Conservation (phyloP, 495 filamentous ascomycete species). For the Hypomontagnella submonticulosa region DNA sequence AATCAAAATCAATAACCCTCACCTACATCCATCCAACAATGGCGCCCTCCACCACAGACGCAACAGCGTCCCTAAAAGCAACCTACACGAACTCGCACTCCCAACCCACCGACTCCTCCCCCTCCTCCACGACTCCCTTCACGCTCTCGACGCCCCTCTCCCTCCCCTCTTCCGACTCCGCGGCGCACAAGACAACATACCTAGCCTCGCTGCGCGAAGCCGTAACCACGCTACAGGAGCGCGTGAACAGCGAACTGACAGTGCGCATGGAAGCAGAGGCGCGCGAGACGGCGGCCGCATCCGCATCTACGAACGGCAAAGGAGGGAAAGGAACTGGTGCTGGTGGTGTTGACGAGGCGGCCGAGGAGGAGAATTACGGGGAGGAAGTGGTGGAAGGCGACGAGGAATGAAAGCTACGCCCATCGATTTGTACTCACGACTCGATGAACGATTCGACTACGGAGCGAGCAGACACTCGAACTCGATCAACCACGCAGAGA, state of each 20-base stretch:
- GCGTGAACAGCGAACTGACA: slow-evolving; percentile 86
- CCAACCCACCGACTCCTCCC: slow-evolving; percentile 50
- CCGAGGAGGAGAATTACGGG: slow-evolving; percentile 87
- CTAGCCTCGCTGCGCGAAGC: slow-evolving; percentile 72
- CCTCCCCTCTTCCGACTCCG: slow-evolving; percentile 50
- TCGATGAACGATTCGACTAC: background rate
- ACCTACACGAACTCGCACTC: slow-evolving; percentile 69
- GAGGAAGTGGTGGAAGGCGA: slow-evolving; percentile 75
- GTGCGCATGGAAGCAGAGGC: slow-evolving; percentile 85
- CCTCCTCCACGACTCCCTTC: slow-evolving; percentile 50
- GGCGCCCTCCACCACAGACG: slow-evolving; percentile 4
- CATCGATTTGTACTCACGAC: background rate
- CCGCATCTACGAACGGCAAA: slow-evolving; percentile 66
- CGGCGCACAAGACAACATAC: slow-evolving; percentile 70
- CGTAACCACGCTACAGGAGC: slow-evolving; percentile 70
- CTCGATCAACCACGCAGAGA: background rate
- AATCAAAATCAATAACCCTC: no score
- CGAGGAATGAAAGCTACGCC: slow-evolving; percentile 33
- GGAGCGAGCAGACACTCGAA: background rate
- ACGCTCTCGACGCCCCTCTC: slow-evolving; percentile 28
- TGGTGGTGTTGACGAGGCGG: slow-evolving; percentile 41
- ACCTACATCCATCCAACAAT: slow-evolving; percentile 2
- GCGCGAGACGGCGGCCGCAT: slow-evolving; percentile 51
- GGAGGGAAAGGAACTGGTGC: slow-evolving; percentile 46
- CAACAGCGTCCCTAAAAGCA: slow-evolving; percentile 47